A percentile compares a stretch with the other conserved stretches of the same genome.
Conservation (phyloP, 2,329 filamentous ascomycete species). For the Stemphylium lycopersici region DNA sequence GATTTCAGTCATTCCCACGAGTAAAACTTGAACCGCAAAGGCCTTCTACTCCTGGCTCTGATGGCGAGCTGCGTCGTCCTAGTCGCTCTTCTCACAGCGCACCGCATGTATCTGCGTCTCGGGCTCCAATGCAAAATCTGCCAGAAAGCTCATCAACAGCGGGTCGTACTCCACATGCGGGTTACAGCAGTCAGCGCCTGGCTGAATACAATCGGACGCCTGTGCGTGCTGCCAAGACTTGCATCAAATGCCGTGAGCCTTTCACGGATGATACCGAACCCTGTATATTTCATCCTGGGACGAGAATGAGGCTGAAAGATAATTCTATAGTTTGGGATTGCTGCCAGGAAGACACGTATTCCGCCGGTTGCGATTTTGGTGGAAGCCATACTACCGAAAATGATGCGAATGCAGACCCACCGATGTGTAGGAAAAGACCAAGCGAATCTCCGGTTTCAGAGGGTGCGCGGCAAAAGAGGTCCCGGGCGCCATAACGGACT, state of each 20-base stretch:
- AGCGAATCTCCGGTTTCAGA: constrained; percentile 3
- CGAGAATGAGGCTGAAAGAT: neutral
- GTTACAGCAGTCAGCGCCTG: neutral
- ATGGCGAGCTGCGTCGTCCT: constrained; percentile 17
- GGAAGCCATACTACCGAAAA: constrained; percentile 8
- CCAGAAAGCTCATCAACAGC: neutral
- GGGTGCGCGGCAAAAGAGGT: constrained; percentile 1
- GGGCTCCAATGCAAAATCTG: neutral
- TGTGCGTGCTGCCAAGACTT: constrained; percentile 4
- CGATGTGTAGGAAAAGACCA: neutral
- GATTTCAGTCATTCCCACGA: constrained; percentile 8
- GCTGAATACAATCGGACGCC: neutral
- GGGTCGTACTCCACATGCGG: neutral
- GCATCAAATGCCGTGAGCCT: constrained; percentile 20
- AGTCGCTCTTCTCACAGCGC: constrained; percentile 6
- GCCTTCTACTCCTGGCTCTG: constrained; percentile 10
- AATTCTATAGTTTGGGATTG: constrained; percentile 10
- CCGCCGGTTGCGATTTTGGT: constrained; percentile 19
- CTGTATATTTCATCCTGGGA: constrained; percentile 29
- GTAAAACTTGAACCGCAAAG: constrained; percentile 19
- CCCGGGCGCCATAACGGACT: neutral
- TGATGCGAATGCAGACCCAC: neutral
- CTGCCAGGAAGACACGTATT: constrained; percentile 14
- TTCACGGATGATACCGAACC: constrained; percentile 9
- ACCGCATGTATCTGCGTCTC: neutral